Base-by-base conservation (phyloP, 768 basidiomycete genomes). In the Pleurotus sapidus region DNA sequence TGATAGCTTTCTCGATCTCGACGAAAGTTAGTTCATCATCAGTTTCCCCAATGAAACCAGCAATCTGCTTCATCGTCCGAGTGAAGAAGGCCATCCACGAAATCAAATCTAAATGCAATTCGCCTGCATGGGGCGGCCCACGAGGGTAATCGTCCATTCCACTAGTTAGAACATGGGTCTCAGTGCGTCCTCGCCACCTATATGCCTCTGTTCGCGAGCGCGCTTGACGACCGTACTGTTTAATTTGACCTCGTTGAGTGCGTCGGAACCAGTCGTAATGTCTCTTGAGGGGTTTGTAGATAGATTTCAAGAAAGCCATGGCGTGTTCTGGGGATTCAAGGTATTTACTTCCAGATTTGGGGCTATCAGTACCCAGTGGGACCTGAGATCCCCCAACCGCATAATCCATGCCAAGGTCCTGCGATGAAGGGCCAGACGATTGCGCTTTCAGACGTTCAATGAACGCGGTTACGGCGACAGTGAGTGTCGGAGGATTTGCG, bases 61-160 rank as follows among this genome's bases (percentile, higher is more conserved):
- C 89, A 57, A 98, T 90, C 47, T 89, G 90, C 53, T 79, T 82
- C 95, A 98, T 98, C 25, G 95, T 98, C 61, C 89, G 79, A 34
- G 92, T 84, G 72, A 98, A 98, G 77, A 94, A 97, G 3, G 84
- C 95, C 87, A 98, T 93, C 95, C 95, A 98, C 27, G 90, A 89
- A 61, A 95, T 91, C 57, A 98, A 72, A 71, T 98, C 95, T 58
- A 98, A 70, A 69, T 98, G 95, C 47, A 98, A 76, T 73, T 98
- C 95, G 49, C 96, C 95, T 1, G 86, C 80, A 65, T 95, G 93
- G 5, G 95, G 89, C 24, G 87, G 84, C 12, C 91, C 94, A 55
- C 95, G 82, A 9, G 95, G 95, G 70, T 95, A 98, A 71, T 98
- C 95, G 68, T 98, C 95, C 86, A 98, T 88, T 1, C 95, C 95